Percentiles rank a stretch among this genome's conserved stretches.
phyloP scores from a whole-genome alignment of 176 grass and related monocot genomes.

The Raddia guianensis region DNA sequence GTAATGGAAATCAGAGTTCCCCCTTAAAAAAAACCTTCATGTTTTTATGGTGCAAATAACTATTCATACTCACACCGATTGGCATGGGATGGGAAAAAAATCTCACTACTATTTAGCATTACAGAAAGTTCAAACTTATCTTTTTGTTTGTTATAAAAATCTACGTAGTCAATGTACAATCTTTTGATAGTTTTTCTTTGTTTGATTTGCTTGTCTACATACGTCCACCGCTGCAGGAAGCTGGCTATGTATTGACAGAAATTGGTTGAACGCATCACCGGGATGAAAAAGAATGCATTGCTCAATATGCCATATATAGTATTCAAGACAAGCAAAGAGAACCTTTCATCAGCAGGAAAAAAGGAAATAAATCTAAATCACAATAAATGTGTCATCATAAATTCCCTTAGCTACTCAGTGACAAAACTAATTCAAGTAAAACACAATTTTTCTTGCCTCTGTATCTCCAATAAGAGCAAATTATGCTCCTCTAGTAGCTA shows the following conservation, averaged over 20 bases:
- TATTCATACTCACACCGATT: not conserved
- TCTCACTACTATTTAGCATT: not conserved
- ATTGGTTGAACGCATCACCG: not conserved
- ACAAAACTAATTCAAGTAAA: not conserved
- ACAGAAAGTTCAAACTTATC: not conserved
- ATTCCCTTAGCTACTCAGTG: not conserved
- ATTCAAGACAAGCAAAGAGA: not conserved
- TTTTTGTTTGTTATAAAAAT: too few species aligned
- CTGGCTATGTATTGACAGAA: not conserved
- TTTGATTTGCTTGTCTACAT: not conserved
- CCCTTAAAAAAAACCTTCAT: too few species aligned
- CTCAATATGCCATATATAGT: not conserved
- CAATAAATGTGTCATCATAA: not conserved
- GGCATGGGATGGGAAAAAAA: not conserved
- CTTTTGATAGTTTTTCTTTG: not conserved
- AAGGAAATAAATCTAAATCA: not conserved
- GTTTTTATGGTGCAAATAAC: too few species aligned
- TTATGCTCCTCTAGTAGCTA: not conserved
- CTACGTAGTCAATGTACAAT: not conserved
- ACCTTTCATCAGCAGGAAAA: not conserved
- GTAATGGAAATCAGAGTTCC: too few species aligned
- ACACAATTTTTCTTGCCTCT: not conserved
- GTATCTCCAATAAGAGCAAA: not conserved
- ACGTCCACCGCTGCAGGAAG: not conserved
- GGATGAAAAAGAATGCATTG: too few species aligned